phyloP scores from a whole-genome alignment of 2,329 filamentous ascomycete genomes.

The Lasiodiplodia citricola region DNA sequence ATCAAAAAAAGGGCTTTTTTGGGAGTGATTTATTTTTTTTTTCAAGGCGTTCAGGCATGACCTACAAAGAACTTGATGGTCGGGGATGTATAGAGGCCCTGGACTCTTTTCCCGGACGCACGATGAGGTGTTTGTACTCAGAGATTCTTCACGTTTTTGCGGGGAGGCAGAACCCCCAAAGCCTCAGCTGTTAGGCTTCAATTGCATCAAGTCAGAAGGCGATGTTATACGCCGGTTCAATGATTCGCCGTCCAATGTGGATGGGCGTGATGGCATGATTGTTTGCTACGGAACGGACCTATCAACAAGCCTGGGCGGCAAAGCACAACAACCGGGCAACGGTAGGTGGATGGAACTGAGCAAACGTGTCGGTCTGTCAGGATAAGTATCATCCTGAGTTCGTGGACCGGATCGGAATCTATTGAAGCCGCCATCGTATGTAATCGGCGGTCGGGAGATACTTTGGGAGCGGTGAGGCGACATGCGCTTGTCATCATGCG shows the following conservation, averaged over 20 bases:
- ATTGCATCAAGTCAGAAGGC: not conserved
- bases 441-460: not conserved
- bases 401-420: not conserved
- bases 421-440: not conserved
- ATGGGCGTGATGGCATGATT: not conserved
- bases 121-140: not conserved
- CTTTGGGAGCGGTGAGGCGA: not conserved
- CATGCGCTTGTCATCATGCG: not conserved
- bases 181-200: not conserved
- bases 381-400: not conserved
- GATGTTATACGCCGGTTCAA: not conserved
- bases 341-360: not conserved
- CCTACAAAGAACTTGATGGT: not conserved
- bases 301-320: not conserved
- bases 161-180: not conserved
- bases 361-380: not conserved
- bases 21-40: not conserved
- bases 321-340: not conserved
- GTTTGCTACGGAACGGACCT: not conserved
- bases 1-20: not conserved
- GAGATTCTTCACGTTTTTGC: not conserved
- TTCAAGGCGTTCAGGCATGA: not conserved
- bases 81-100: not conserved
- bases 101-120: not conserved
- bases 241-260: not conserved